A percentile compares a stretch with the other conserved stretches of the same genome.
Conservation (phyloP, 1,284 basidiomycete species). For the Ganoderma boninense region DNA sequence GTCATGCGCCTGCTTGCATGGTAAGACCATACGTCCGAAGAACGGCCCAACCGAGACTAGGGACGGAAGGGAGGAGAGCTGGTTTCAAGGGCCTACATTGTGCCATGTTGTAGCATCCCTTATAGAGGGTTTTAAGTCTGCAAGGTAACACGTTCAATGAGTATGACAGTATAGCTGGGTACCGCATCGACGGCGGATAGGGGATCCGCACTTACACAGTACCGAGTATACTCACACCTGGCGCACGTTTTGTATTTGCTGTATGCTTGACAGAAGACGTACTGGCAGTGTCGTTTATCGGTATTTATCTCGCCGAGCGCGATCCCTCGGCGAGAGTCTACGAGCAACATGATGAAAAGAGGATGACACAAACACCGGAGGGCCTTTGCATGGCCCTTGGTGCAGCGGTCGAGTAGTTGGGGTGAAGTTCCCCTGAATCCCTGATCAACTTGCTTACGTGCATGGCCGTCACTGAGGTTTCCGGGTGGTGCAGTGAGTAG, state of each 20-base stretch:
- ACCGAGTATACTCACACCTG: background rate
- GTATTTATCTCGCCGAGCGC: background rate
- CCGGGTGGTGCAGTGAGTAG: background rate
- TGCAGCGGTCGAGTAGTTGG: background rate
- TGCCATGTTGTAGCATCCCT: background rate
- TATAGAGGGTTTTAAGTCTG: background rate
- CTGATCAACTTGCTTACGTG: background rate
- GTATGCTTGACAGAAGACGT: background rate
- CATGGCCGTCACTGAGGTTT: background rate
- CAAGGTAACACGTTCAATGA: background rate
- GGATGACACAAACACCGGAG: background rate
- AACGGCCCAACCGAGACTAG: background rate
- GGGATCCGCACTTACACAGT: background rate
- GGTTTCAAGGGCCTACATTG: too few relatives aligned
- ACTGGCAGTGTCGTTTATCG: background rate
- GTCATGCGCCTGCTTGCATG: background rate
- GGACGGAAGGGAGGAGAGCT: background rate
- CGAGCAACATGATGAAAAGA: background rate
- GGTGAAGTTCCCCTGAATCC: background rate
- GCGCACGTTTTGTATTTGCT: conserved; percentile 2
- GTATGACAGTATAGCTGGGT: background rate
- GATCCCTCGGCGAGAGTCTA: background rate
- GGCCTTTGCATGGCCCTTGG: background rate
- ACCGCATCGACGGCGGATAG: background rate
- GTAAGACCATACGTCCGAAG: background rate